Evolutionary conservation across 2,329 filamentous ascomycete species (phyloP).

Genomic region (Calonectria naviculata): DNA sequence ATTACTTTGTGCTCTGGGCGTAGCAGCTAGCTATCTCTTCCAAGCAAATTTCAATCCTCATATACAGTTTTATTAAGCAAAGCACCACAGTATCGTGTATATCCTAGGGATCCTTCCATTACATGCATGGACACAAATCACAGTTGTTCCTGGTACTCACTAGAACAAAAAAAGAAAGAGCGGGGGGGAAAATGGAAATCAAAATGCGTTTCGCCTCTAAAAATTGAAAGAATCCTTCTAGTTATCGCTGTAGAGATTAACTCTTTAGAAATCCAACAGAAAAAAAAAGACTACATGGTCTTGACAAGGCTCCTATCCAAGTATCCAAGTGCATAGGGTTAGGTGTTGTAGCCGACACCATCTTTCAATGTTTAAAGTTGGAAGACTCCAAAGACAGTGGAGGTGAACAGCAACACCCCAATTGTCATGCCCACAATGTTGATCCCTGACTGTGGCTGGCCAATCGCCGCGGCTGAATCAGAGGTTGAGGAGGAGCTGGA

Average conservation of each 20-base stretch:
- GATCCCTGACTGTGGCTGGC: constrained; percentile 34
- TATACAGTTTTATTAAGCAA: no score
- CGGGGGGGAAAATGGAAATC: neutral
- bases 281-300: neutral
- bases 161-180: neutral
- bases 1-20: no score
- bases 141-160: no score
- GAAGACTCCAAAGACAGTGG: constrained; percentile 40
- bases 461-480: constrained; percentile 23
- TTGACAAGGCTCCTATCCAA: neutral
- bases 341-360: neutral
- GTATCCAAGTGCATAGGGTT: no score
- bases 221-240: neutral
- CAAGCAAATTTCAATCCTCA: no score
- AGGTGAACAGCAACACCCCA: constrained; percentile 50
- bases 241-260: neutral
- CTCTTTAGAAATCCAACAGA: no score
- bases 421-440: constrained; percentile 47
- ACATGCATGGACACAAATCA: no score
- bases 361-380: constrained; percentile 27
- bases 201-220: neutral
- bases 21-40: no score
- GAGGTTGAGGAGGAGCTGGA: constrained; percentile 16
- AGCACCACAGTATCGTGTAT: no score
- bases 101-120: no score